Percentiles rank a stretch among this genome's conserved stretches.
Evolutionary conservation across 2,329 filamentous ascomycete genomes (phyloP).

Genomic region (Colletotrichum tanaceti): DNA sequence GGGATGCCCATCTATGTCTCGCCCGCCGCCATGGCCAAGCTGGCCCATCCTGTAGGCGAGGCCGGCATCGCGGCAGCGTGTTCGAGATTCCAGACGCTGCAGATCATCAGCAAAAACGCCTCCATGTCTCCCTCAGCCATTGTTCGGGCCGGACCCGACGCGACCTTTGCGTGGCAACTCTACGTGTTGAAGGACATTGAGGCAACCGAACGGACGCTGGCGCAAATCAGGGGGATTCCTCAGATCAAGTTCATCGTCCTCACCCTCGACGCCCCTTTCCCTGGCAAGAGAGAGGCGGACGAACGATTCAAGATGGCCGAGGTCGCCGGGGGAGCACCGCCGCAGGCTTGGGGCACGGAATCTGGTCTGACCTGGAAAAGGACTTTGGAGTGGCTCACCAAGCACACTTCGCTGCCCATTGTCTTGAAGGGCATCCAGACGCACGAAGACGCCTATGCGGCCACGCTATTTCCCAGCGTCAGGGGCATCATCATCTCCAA

Average conservation of each 20-base stretch:
- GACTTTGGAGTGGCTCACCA: conserved; percentile 61
- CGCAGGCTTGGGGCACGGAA: conserved; percentile 54
- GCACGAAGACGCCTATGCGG: conserved; percentile 57
- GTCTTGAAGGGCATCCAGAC: conserved; percentile 68
- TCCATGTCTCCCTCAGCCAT: conserved; percentile 87
- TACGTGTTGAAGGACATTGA: conserved; percentile 80
- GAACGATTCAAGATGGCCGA: conserved; percentile 64
- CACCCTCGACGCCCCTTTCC: conserved; percentile 46
- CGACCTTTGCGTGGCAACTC: conserved; percentile 87
- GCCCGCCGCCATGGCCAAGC: conserved; percentile 83
- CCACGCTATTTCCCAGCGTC: conserved; percentile 48
- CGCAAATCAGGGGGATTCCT: conserved; percentile 76
- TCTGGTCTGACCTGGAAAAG: conserved; percentile 64
- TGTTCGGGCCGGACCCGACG: conserved; percentile 71
- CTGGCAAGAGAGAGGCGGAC: conserved; percentile 68
- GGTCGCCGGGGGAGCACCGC: conserved; percentile 46
- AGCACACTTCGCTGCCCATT: conserved; percentile 60
- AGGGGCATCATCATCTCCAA: conserved; percentile 67
- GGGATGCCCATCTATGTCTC: conserved; percentile 79
- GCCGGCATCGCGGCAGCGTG: conserved; percentile 80
- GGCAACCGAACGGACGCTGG: conserved; percentile 54
- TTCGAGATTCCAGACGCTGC: conserved; percentile 75
- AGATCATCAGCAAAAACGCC: conserved; percentile 85
- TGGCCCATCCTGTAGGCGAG: conserved; percentile 81
- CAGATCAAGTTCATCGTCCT: conserved; percentile 58